Percentiles rank a stretch among this genome's conserved stretches.
Evolutionary conservation across 2,329 filamentous ascomycete genomes (phyloP).

Genomic region (Diaporthe eres): DNA sequence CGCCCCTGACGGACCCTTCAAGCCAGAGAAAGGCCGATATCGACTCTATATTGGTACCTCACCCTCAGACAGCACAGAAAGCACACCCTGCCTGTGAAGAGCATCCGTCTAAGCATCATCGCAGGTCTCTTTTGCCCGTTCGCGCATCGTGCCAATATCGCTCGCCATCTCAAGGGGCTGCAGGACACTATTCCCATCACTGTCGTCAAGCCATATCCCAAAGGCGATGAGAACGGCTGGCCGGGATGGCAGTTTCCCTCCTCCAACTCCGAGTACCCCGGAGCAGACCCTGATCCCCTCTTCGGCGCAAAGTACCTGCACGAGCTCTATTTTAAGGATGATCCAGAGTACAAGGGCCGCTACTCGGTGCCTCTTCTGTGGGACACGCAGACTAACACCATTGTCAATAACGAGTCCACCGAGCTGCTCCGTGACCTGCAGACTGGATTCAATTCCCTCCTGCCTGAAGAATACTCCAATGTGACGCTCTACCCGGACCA

Average conservation of each 20-base stretch:
- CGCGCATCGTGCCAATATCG: conserved; percentile 71
- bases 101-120: conserved; percentile 35
- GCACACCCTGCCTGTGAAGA: conserved; percentile 16
- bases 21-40: conserved; percentile 47
- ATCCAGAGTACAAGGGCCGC: conserved; percentile 71
- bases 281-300: conserved; percentile 71
- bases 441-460: conserved; percentile 66
- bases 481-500: conserved; percentile 67
- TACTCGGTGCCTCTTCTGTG: conserved; percentile 74
- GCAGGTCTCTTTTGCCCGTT: conserved; percentile 75
- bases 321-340: conserved; percentile 73
- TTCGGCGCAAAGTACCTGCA: conserved; percentile 72
- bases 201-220: conserved; percentile 76
- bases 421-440: conserved; percentile 72
- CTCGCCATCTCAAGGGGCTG: conserved; percentile 71
- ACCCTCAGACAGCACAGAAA: neutral
- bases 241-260: conserved; percentile 73
- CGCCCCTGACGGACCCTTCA: conserved; percentile 45
- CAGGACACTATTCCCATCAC: conserved; percentile 67
- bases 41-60: conserved; percentile 48
- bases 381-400: conserved; percentile 69
- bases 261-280: conserved; percentile 66
- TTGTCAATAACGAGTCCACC: conserved; percentile 73
- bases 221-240: conserved; percentile 74
- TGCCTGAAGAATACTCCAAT: conserved; percentile 55